phyloP scores from a whole-genome alignment of 768 basidiomycete species.

The Termitomyces sp. region DNA sequence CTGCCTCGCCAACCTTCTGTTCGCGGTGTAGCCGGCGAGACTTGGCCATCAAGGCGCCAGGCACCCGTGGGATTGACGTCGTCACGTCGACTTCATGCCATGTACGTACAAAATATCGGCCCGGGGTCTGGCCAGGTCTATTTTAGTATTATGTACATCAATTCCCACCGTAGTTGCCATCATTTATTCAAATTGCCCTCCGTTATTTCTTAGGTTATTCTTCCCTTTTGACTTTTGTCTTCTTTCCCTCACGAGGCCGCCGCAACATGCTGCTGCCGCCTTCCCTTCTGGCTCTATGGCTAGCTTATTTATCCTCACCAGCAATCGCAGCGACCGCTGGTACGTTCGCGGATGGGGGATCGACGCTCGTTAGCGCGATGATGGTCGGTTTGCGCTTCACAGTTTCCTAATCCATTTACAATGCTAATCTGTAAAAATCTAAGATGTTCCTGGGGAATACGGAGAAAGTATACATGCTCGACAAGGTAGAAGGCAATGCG shows the following conservation, averaged over 20 bases:
- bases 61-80: background rate
- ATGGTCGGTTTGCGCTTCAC: conserved; percentile 27
- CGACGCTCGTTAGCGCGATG: conserved; percentile 37
- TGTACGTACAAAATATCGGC: background rate
- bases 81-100: background rate
- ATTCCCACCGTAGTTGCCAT: conserved; percentile 2
- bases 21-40: background rate
- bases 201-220: background rate
- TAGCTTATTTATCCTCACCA: conserved; percentile 22
- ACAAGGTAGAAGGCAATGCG: conserved; percentile 75
- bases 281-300: conserved; percentile 26
- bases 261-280: conserved; percentile 15
- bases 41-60: background rate
- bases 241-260: background rate
- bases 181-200: too few species aligned
- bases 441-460: conserved; percentile 69
- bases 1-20: background rate
- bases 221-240: background rate
- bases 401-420: background rate
- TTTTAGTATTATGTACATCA: background rate
- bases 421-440: background rate
- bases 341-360: conserved; percentile 34
- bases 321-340: conserved; percentile 29
- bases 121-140: background rate
- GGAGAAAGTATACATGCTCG: conserved; percentile 74